Base-by-base conservation (phyloP, 2,329 filamentous ascomycete species). In the Talaromyces pinophilus region DNA sequence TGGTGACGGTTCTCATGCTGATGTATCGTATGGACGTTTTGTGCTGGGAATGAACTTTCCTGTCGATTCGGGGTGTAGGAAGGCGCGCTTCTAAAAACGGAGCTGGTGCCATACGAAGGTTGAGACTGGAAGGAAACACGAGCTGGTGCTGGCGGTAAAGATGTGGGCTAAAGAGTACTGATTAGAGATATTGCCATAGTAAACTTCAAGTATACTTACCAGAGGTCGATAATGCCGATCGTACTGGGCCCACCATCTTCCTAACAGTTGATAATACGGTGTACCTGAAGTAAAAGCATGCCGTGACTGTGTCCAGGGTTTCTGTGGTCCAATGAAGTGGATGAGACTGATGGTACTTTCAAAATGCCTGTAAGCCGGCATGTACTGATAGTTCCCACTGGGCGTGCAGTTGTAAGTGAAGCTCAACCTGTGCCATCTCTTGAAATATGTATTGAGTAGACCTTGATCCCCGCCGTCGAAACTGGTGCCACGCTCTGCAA, bases 391-490 rank as follows among this genome's bases (percentile, higher is more conserved):
- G 77, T 97, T 93, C 28, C 91, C 93, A 69, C 92, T 97, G 0
- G 95, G 95, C 0, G 95, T 99, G 78, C 95, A 95, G 78, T 99
- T 99, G 83, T 98, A 99, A 61, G 89, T 90, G 80, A 99, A 99
- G 80, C 92, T 93, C 74, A 99, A 80, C 70, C 93, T 89, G 79
- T 97, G 89, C 86, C 90, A 97, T 68, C 86, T 87, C 83, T 80
- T 90, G 81, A 95, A 99, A 80, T 98, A 91, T 85, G 96, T 93
- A 78, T 99, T 99, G 72, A 99, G 82, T 62, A 99, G 83, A 64
- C 95, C 95, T 80, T 99, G 95, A 76, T 99, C 95, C 44, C 95
- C 95, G 59, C 95, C 95, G 77, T 99, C 95, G 75, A 99, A 99
- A 70, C 93, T 97, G 76, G 94, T 91, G 30, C 93, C 93, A 64